Evolutionary conservation across 2,329 filamentous ascomycete genomes (phyloP), one percentile per base, ranked within the genome.

Genomic region (Cladosporium sp.): DNA sequence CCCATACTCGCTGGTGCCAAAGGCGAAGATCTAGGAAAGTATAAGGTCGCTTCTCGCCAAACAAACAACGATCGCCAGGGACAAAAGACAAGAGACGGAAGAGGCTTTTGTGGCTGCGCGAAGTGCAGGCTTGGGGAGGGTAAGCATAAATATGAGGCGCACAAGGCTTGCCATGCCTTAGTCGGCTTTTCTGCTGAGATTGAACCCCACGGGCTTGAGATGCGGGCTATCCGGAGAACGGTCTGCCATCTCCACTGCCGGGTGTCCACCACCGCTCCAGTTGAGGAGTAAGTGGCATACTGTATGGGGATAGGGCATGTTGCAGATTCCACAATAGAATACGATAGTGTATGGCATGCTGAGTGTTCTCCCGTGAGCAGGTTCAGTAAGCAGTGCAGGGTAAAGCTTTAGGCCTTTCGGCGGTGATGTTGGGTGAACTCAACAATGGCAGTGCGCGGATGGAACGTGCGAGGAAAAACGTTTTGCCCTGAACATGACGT

Each of bases 161-260:
- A 57, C 51, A 34, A 64, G 26, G 32, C 51, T 47, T 64, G 36
- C 30, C n/a, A 63, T 30, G 34, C 41, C 26, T 30, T 30, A 26
- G 44, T 61, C 51, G 51, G 44, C 59, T 62, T 62, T 38, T 59
- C 32, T 59, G 57, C 57, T 59, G 57, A 47, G 44, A 28, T 62
- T 62, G 59, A 52, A 57, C 61, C 61, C 61, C 61, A 64, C 61
- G 61, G 61, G 61, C 61, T 36, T 57, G 36, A 36, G 26, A 57
- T 64, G 61, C 51, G 61, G 61, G 61, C 55, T 55, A n/a, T 64
- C 61, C 61, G 61, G 61, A 64, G 51, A 30, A 63, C 47, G n/a
- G 36, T 32, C 15, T 55, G 47, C 44, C 44, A 62, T 52, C 59
- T 62, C 59, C 59, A 62, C 47, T 62, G 44, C 51, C 61, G 61